A percentile compares a stretch with the other conserved stretches of the same genome.
Evolutionary conservation across 768 basidiomycete species (phyloP).

Genomic region (Suillus americanus): DNA sequence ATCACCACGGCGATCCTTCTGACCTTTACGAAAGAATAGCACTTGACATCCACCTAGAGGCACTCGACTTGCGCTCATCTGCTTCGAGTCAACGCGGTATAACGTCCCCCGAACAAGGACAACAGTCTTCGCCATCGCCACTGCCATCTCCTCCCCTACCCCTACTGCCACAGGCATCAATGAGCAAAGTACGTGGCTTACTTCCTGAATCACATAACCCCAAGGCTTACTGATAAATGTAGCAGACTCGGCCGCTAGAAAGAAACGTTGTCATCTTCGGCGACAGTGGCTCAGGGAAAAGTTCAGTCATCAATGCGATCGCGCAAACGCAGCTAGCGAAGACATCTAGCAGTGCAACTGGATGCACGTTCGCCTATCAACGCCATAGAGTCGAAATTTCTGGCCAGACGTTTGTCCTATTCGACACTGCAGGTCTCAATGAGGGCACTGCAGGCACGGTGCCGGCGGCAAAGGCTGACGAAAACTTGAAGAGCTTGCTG

Average conservation of each 20-base stretch:
- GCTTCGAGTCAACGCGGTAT: background rate
- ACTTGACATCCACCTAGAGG: background rate
- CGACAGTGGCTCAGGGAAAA: background rate
- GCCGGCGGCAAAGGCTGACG: conserved; percentile 14
- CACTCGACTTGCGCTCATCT: background rate
- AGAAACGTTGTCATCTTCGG: background rate
- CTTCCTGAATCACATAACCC: background rate
- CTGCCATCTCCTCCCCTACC: background rate
- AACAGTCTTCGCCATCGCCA: background rate
- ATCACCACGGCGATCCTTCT: background rate
- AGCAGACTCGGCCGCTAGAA: background rate
- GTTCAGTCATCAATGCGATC: background rate
- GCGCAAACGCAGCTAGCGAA: background rate
- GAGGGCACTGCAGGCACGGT: conserved; percentile 21
- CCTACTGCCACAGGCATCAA: background rate
- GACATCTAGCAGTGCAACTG: background rate
- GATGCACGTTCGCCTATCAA: conserved; percentile 19
- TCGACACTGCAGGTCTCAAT: conserved; percentile 41
- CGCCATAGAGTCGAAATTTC: conserved; percentile 6
- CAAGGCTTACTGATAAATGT: background rate
- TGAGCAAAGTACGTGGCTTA: background rate
- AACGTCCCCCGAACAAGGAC: background rate
- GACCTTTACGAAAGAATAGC: background rate
- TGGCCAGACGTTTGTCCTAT: conserved; percentile 13
- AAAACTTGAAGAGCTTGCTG: conserved; percentile 20